Evolutionary conservation across 2,329 filamentous ascomycete genomes (phyloP), one percentile per base, ranked within the genome.

Genomic region (Colletotrichum sp.): DNA sequence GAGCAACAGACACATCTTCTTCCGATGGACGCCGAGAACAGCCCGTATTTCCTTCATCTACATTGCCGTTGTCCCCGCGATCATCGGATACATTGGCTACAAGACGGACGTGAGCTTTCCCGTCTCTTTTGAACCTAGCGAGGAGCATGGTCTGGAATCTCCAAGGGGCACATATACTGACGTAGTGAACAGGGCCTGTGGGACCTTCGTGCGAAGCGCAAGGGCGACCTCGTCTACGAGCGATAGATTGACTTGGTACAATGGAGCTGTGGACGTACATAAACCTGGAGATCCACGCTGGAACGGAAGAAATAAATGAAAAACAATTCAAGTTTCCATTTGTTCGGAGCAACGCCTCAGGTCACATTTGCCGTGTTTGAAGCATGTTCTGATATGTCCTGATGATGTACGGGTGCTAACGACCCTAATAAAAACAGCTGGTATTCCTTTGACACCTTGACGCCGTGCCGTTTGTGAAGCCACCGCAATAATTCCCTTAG

Each of bases 1-100:
- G 81, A 88, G 90, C 81, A 95, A 94, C 87, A 93, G 97, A 78
- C 93, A 96, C 90, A 95, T 95, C 86, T 98, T 95, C 90, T 99
- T 98, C 90, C 91, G 95, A 84, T 98, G 95, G 95, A 98, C 94
- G 43, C 90, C 92, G 66, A 90, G 94, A 80, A 98, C 95, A 59
- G 95, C 95, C 34, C 92, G 91, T 86, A 84, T 98, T 80, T 92
- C 93, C 6, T 91, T 98, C 82, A 87, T 93, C 76, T 98, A 96
- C 84, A 90, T 93, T 72, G 86, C 92, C 38, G 86, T 93, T 68
- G 90, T 98, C 57, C 97, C 97, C 9, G 84, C 86, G 54, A 87
- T 94, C 71, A 79, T 98, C 77, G 92, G 92, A 61, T 92, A 92
- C 81, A 81, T 94, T 70, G 95, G 91, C 72, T 97, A 94, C 83